Evolutionary conservation across 768 basidiomycete species (phyloP), one percentile per base, ranked within the genome.

Genomic region (Trametes villosa): DNA sequence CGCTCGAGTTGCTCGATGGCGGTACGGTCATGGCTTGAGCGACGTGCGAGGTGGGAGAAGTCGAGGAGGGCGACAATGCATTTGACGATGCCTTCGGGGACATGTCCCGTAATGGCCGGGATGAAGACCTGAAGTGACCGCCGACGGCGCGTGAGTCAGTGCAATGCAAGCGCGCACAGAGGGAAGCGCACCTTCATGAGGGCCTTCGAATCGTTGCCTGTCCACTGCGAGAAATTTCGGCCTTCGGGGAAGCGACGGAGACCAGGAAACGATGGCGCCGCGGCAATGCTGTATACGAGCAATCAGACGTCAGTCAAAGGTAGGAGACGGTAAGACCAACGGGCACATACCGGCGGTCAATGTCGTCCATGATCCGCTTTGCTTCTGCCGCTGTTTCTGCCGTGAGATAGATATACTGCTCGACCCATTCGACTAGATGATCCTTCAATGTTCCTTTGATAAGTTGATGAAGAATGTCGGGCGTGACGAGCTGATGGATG

Each of bases 391-490:
- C 60, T 75, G 57, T 2, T 27, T 36, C 0, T 53, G 1, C 0
- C 45, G 12, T n/a, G n/a, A n/a, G n/a, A n/a, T n/a, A n/a, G 2
- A 79, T 48, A 53, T 76, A 78, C 9, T 72, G 59, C 1, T 57
- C 45, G 0, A 74, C 67, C 78, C 77, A 79, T 11, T 57, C 55
- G 0, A 78, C 75, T 5, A 78, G 57, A 57, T 78, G 76, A 49
- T 77, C 77, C 49, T 77, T 78, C 65, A 78, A 79, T 36, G 34
- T 15, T 36, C 34, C 34, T n/a, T n/a, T n/a, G n/a, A n/a, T n/a
- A n/a, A n/a, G n/a, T n/a, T n/a, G n/a, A n/a, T n/a, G n/a, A n/a
- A 36, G 34, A 15, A 36, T 8, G n/a, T 77, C 74, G 2, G 74
- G 72, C 17, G 72, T 50, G 0, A 77, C 36, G 3, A 75, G 65